These are phyloP conservation scores for Calvatia gigantea DNA, from an alignment of 768 basidiomycete genomes.

Conservation along the genomic window DNA sequence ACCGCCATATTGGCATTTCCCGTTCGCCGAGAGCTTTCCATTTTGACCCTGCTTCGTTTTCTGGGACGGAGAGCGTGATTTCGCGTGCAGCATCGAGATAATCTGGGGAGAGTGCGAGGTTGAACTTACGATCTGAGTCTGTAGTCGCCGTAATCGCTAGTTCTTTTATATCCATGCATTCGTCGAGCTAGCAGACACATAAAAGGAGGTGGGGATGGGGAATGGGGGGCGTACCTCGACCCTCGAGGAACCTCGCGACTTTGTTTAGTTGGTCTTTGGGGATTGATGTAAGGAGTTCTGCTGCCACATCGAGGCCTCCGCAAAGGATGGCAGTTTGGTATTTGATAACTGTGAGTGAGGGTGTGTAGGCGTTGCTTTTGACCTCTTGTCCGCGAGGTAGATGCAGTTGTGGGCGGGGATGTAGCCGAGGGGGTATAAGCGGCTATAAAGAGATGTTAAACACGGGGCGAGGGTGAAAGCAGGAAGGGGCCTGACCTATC, in stretches of 20 bases:
- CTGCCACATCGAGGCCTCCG: slow-evolving; percentile 82
- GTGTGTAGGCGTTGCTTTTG: slow-evolving; percentile 74
- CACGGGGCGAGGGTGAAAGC: background rate
- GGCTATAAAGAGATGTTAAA: slow-evolving; percentile 41
- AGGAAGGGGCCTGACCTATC: slow-evolving; percentile 65
- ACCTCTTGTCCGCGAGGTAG: slow-evolving; percentile 93
- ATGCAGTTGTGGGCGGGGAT: slow-evolving; percentile 91
- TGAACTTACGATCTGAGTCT: slow-evolving; percentile 95
- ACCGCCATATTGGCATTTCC: slow-evolving; percentile 87
- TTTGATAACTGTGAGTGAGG: slow-evolving; percentile 88
- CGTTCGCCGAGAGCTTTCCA: slow-evolving; percentile 96
- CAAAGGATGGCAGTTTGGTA: slow-evolving; percentile 95
- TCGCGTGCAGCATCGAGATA: slow-evolving; percentile 86
- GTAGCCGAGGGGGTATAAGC: slow-evolving; percentile 91
- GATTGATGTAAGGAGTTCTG: slow-evolving; percentile 77
- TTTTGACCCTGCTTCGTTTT: slow-evolving; percentile 68
- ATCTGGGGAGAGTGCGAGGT: slow-evolving; percentile 85
- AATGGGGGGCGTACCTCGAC: slow-evolving; percentile 63
- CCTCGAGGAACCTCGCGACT: slow-evolving; percentile 92
- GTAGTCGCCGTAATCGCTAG: slow-evolving; percentile 89
- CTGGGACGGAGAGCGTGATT: slow-evolving; percentile 68
- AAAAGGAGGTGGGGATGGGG: background rate
- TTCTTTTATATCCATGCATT: slow-evolving; percentile 84
- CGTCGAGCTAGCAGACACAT: background rate
- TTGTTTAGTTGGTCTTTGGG: slow-evolving; percentile 90